A percentile compares a stretch with the other conserved stretches of the same genome.
Conservation (phyloP, 176 grass and related monocot species). For the Coix lacrymajobi region DNA sequence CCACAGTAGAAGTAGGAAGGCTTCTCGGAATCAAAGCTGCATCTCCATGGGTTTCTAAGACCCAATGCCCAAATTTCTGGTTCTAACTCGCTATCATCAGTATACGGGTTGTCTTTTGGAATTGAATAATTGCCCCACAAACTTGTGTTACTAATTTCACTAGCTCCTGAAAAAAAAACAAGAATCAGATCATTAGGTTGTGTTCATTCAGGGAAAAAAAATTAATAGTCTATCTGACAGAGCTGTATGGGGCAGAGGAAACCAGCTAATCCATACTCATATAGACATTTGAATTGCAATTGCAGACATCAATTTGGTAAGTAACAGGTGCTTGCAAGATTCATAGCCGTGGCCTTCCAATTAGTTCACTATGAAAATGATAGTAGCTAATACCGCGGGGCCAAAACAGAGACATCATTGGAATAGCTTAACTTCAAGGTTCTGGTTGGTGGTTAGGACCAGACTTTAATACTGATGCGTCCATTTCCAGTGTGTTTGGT, state of each 20-base stretch:
- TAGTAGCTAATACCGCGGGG: too few relatives aligned
- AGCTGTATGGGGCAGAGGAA: not conserved
- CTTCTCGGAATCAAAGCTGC: constrained; percentile 72
- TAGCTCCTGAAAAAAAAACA: not conserved
- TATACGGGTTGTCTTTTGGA: constrained; percentile 84
- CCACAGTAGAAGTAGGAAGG: constrained; percentile 96
- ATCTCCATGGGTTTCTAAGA: constrained; percentile 94
- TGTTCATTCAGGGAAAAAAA: not conserved
- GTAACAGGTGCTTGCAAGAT: too few relatives aligned
- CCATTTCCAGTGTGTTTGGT: too few relatives aligned
- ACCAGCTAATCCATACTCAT: not conserved
- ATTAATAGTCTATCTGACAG: not conserved
- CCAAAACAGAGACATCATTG: too few relatives aligned
- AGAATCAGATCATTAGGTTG: not conserved
- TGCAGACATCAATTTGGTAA: too few relatives aligned
- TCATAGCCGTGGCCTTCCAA: too few relatives aligned
- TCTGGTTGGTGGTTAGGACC: too few relatives aligned
- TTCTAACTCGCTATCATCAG: constrained; percentile 43
- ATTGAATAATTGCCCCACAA: constrained; percentile 88
- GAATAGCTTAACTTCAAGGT: too few relatives aligned
- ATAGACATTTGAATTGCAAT: not conserved
- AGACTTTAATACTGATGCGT: too few relatives aligned
- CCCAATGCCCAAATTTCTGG: constrained; percentile 85
- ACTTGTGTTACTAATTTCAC: constrained; percentile 44
- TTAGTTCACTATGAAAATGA: too few relatives aligned